Base-by-base conservation (phyloP, 805 yeast species). In the Candida pseudofarinosa region DNA sequence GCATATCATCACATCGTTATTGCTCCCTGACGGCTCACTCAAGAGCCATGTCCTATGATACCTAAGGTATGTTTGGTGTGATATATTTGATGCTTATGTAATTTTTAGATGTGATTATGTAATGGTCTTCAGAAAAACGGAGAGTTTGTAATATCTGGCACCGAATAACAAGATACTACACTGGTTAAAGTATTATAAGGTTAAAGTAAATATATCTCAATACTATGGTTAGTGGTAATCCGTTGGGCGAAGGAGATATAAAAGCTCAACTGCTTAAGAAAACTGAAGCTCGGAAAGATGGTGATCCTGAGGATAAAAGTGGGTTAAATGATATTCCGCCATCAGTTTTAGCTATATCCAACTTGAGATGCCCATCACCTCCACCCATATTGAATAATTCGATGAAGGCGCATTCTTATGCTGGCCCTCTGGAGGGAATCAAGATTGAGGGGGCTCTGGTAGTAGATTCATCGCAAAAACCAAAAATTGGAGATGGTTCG, bases 321-420 rank as follows among this genome's bases (percentile, higher is more conserved):
- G 34, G 15, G 13, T 8, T 15, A 6, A 32, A 15, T 32, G 61
- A 59, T 13, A 41, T 59, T 17, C 65, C 65, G 12, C 82, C 83
- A 3, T 72, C 80, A 31, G 79, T 73, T 10, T 56, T 77, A 59
- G 84, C 85, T 0, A 62, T 79, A 28, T 77, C 85, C 5, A 77
- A 71, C 54, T 58, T 80, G 42, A 69, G 83, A 46, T 79, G 85
- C 49, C 86, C 87, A 1, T 81, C 86, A 3, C 87, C 88, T n/a
- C 85, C 88, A 1, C 86, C 88, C 5, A 80, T 81, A 41, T 61
- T 80, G 37, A 56, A 59, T 42, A 66, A 65, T 38, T 17, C 37
- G 17, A 37, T n/a, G 32, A 41, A 37, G 18, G 19, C 40, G 28
- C 36, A 16, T 3, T 32, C 45, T 3, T 30, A 37, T 1, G 15